Evolutionary conservation across 2,329 filamentous ascomycete genomes (phyloP).

Genomic region (Penicillium sp.): DNA sequence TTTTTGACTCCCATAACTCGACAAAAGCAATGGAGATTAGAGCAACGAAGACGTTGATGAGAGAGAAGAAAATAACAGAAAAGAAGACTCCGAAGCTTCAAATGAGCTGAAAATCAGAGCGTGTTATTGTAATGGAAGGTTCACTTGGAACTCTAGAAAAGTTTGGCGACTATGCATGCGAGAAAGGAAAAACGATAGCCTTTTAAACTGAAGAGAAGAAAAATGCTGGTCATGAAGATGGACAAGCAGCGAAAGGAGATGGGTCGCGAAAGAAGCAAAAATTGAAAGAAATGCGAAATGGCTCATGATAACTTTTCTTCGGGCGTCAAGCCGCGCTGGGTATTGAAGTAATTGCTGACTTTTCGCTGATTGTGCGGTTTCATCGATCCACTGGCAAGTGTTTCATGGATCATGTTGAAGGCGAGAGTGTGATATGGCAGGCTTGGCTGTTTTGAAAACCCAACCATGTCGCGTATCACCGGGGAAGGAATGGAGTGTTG

Average conservation of each 20-base stretch:
- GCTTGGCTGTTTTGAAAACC: conserved; percentile 45
- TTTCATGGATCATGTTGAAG: conserved; percentile 3
- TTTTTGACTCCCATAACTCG: conserved; percentile 31
- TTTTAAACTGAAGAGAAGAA: conserved; percentile 14
- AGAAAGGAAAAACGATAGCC: conserved; percentile 9
- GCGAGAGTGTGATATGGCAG: neutral
- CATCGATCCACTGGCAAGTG: conserved; percentile 47
- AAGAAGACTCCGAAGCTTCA: conserved; percentile 23
- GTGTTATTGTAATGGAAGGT: conserved; percentile 23
- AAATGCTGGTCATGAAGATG: conserved; percentile 22
- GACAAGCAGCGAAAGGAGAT: conserved; percentile 8
- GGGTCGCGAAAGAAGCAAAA: conserved; percentile 12
- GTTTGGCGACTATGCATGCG: conserved; percentile 18
- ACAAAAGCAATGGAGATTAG: conserved; percentile 20
- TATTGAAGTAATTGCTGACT: conserved; percentile 13
- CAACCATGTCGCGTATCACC: conserved; percentile 55
- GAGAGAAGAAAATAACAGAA: conserved; percentile 7
- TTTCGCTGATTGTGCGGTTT: conserved; percentile 49
- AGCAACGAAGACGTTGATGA: conserved; percentile 8
- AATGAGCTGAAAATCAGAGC: conserved; percentile 25
- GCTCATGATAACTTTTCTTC: conserved; percentile 38
- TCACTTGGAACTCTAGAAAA: conserved; percentile 24
- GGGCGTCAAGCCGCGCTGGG: conserved; percentile 8
- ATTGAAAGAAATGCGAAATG: conserved; percentile 17
- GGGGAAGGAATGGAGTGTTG: conserved; percentile 50